These are phyloP conservation scores for Pichia norvegensis DNA, from an alignment of 1,139 yeast genomes.

Conservation along the genomic window DNA sequence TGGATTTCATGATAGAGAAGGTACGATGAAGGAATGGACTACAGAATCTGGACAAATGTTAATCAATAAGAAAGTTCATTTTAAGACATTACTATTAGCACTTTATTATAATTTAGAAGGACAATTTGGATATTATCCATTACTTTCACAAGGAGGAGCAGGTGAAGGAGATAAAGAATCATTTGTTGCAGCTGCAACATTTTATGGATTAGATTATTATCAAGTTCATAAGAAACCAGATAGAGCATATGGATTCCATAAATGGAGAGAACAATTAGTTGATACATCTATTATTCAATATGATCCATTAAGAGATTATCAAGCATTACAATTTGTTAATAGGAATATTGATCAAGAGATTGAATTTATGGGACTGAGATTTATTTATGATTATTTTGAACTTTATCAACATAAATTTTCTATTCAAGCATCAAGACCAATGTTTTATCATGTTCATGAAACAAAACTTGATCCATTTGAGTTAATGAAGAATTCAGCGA, in stretches of 20 bases:
- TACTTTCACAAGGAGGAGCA: constrained; percentile 56
- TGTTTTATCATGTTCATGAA: constrained; percentile 37
- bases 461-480: constrained; percentile 32
- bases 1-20: constrained; percentile 45
- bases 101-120: constrained; percentile 55
- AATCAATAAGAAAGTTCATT: constrained; percentile 44
- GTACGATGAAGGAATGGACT: constrained; percentile 52
- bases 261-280: constrained; percentile 10
- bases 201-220: constrained; percentile 39
- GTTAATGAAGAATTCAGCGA: constrained; percentile 17
- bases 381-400: constrained; percentile 20
- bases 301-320: constrained; percentile 34
- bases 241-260: constrained; percentile 16
- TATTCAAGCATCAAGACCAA: constrained; percentile 23
- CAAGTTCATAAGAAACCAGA: constrained; percentile 34
- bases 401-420: constrained; percentile 17
- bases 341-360: constrained; percentile 11
- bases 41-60: constrained; percentile 55
- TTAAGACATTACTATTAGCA: constrained; percentile 42
- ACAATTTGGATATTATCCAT: constrained; percentile 48
- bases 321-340: constrained; percentile 10
- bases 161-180: constrained; percentile 69
- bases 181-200: constrained; percentile 52
- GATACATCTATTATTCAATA: constrained; percentile 32
- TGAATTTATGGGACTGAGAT: constrained; percentile 11